Evolutionary conservation across 2,329 filamentous ascomycete genomes (phyloP).

Genomic region (Dryadomyces sulphureus): DNA sequence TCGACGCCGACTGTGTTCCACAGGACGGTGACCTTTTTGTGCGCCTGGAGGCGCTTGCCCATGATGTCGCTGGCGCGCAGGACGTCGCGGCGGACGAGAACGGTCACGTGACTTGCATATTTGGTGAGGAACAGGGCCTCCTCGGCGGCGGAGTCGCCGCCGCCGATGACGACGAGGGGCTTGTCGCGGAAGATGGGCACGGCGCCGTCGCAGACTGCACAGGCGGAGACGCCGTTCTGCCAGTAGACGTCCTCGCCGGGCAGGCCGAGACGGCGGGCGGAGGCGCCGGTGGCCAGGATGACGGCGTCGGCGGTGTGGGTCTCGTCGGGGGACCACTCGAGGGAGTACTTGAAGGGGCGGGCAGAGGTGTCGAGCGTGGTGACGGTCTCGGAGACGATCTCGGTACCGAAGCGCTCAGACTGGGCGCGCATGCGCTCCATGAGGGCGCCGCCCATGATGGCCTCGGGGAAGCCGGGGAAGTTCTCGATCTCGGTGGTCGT

Average conservation of each 20-base stretch:
- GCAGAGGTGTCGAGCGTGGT: conserved; percentile 69
- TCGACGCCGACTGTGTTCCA: conserved; percentile 74
- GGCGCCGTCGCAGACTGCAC: conserved; percentile 92
- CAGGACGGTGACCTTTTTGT: conserved; percentile 82
- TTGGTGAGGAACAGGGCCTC: conserved; percentile 96
- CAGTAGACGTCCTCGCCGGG: conserved; percentile 89
- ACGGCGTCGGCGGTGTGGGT: conserved; percentile 80
- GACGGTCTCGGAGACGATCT: conserved; percentile 88
- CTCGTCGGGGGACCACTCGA: conserved; percentile 72
- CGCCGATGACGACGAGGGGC: conserved; percentile 88
- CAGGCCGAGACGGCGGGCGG: conserved; percentile 69
- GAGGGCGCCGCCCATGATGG: conserved; percentile 71
- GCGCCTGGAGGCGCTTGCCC: conserved; percentile 64
- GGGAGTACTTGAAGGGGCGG: conserved; percentile 85
- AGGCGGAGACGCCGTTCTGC: conserved; percentile 93
- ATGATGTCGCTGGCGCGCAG: conserved; percentile 85
- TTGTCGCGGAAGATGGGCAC: conserved; percentile 97
- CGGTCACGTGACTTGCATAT: conserved; percentile 89
- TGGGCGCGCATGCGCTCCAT: conserved; percentile 96
- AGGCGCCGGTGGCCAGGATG: conserved; percentile 91
- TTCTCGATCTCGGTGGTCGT: conserved; percentile 98
- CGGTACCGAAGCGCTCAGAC: conserved; percentile 80
- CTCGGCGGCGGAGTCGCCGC: conserved; percentile 91
- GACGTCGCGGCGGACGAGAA: conserved; percentile 76
- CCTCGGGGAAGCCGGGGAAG: conserved; percentile 85